Percentiles rank a stretch among this genome's conserved stretches.
Evolutionary conservation across 2,329 filamentous ascomycete species (phyloP).

Genomic region (Gremmenia infestans): DNA sequence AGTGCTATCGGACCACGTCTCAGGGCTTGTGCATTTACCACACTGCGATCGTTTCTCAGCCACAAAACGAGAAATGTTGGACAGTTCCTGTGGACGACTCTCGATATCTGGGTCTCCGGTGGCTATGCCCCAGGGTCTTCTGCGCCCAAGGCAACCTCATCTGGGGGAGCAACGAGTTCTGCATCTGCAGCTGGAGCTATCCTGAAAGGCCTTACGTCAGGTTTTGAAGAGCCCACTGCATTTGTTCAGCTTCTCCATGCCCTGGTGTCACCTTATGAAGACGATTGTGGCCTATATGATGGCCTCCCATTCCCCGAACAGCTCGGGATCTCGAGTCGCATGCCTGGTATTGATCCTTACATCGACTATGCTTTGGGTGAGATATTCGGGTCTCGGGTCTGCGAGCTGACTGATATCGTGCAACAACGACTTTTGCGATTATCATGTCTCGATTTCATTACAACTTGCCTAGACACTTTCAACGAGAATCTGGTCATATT

Average conservation of each 20-base stretch:
- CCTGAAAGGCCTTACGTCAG: constrained; percentile 67
- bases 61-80: constrained; percentile 65
- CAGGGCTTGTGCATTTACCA: constrained; percentile 77
- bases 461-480: constrained; percentile 75
- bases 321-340: constrained; percentile 70
- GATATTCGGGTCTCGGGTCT: constrained; percentile 57
- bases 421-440: constrained; percentile 71
- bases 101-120: constrained; percentile 77
- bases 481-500: constrained; percentile 91
- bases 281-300: constrained; percentile 62
- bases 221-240: constrained; percentile 80
- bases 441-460: constrained; percentile 78
- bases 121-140: constrained; percentile 43
- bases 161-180: constrained; percentile 13
- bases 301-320: constrained; percentile 80
- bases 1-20: constrained; percentile 72
- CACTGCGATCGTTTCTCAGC: constrained; percentile 69
- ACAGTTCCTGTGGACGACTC: constrained; percentile 69
- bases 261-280: constrained; percentile 62
- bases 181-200: constrained; percentile 55
- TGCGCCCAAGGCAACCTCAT: constrained; percentile 34
- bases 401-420: constrained; percentile 57
- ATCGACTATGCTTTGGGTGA: constrained; percentile 84
- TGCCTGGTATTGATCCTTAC: constrained; percentile 85
- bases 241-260: constrained; percentile 74